Evolutionary conservation across 2,329 filamentous ascomycete species (phyloP).

Genomic region (Bertia moriformis): DNA sequence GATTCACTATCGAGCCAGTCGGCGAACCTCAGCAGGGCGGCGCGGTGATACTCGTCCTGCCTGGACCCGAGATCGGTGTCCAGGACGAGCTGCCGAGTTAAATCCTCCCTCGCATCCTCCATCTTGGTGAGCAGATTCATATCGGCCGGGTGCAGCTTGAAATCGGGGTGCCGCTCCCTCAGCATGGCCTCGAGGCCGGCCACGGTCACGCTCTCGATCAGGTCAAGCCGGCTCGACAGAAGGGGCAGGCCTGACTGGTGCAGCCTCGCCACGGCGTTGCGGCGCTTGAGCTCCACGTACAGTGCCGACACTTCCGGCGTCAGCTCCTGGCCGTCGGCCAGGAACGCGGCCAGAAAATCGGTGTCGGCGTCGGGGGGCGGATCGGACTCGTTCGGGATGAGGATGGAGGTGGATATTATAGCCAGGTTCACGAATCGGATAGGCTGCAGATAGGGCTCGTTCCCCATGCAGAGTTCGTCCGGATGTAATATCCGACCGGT

Average conservation of each 20-base stretch:
- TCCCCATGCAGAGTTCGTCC: conserved; percentile 21
- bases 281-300: conserved; percentile 30
- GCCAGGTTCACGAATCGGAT: conserved; percentile 33
- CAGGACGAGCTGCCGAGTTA: too few species aligned
- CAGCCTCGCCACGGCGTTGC: conserved; percentile 36
- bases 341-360: conserved; percentile 14
- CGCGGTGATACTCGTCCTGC: background rate
- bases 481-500: conserved; percentile 14
- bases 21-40: background rate
- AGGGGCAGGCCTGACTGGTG: conserved; percentile 32
- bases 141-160: conserved; percentile 37
- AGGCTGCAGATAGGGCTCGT: conserved; percentile 19
- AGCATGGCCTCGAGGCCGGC: conserved; percentile 36
- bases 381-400: conserved; percentile 26
- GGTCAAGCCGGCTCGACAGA: conserved; percentile 30
- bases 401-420: conserved; percentile 24
- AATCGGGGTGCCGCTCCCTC: conserved; percentile 19
- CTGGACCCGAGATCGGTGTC: background rate
- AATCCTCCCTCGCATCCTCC: conserved; percentile 11
- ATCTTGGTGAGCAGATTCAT: conserved; percentile 29
- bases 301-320: conserved; percentile 24
- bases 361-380: conserved; percentile 24
- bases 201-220: conserved; percentile 41
- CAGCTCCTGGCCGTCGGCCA: conserved; percentile 20
- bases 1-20: background rate